Base-by-base conservation (phyloP, 1,284 basidiomycete species). In the Cutaneotrichosporon cutaneum region DNA sequence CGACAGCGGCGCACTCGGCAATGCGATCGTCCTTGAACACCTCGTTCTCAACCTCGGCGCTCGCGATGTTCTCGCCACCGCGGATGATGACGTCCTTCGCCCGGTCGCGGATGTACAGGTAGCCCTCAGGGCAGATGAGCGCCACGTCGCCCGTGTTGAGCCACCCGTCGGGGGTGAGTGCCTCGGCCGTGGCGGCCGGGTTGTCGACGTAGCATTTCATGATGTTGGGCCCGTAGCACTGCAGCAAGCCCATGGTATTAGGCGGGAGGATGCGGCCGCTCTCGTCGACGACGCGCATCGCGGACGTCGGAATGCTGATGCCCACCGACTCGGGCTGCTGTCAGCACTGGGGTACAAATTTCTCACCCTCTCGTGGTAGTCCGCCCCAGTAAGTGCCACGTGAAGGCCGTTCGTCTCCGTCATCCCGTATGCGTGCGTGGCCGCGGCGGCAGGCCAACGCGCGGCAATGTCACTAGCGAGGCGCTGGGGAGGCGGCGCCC, bases 1-100 rank as follows among this genome's bases (percentile, higher is more conserved):
- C 65, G 1, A 78, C 65, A 8, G 73, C 75, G 6, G 69, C 71
- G 2, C 68, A 73, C 65, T 78, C 75, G 10, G 65, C 62, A 3
- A 78, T 63, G 10, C 69, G 60, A 21, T 68, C 59, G 58, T 74
- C 69, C 24, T 70, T 63, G 51, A 69, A 72, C 5, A 78, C 44
- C 16, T 72, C 77, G 56, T 76, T 75, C 63, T 78, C 77, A 4
- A 77, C 71, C 42, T 76, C 74, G 0, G 68, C 63, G 1, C 72
- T 74, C 0, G 74, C 62, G 56, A 78, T 75, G 71, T 78, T 78
- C 62, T 78, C 77, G 1, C 77, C 77, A 22, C 75, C 75, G 1
- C 77, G 72, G 30, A 78, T 75, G 42, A 78, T 75, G 24, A 78
- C 67, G 62, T 78, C 77, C 66, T 78, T 78, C 16, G 72, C 50